Conservation (phyloP, 805 yeast genomes). For the Wickerhamiella kurtzmanii region DNA sequence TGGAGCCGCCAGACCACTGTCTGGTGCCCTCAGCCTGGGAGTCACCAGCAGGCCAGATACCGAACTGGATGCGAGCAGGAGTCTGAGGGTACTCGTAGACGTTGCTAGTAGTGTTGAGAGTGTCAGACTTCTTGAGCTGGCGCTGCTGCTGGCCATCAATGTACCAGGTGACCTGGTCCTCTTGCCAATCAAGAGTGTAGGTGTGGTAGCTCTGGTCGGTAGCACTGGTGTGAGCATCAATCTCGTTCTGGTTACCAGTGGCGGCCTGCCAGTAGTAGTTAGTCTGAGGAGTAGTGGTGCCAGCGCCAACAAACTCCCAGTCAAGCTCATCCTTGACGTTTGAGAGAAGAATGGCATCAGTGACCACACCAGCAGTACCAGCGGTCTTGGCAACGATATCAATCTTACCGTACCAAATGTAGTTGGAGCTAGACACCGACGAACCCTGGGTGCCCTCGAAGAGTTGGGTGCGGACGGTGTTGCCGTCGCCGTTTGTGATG, state of each 20-base stretch:
- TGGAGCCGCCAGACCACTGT: slow-evolving; percentile 76
- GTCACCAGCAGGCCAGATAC: slow-evolving; percentile 44
- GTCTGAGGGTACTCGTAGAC: slow-evolving; percentile 76
- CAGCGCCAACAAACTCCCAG: slow-evolving; percentile 71
- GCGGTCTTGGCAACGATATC: slow-evolving; percentile 59
- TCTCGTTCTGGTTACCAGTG: slow-evolving; percentile 51
- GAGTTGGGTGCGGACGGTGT: slow-evolving; percentile 54
- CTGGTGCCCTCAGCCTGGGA: slow-evolving; percentile 44
- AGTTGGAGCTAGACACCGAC: slow-evolving; percentile 64
- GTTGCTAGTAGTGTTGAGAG: slow-evolving; percentile 44
- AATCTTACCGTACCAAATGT: slow-evolving; percentile 80
- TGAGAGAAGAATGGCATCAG: slow-evolving; percentile 70
- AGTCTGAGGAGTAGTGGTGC: slow-evolving; percentile 52
- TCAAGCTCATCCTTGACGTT: slow-evolving; percentile 86
- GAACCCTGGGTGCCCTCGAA: slow-evolving; percentile 64
- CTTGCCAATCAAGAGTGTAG: slow-evolving; percentile 71
- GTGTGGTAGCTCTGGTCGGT: slow-evolving; percentile 61
- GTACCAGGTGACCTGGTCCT: slow-evolving; percentile 55
- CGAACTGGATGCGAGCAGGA: slow-evolving; percentile 70
- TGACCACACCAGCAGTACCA: slow-evolving; percentile 63
- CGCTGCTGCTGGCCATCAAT: slow-evolving; percentile 59
- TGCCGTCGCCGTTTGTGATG: slow-evolving; percentile 37
- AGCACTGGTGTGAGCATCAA: slow-evolving; percentile 28
- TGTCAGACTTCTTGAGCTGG: slow-evolving; percentile 42
- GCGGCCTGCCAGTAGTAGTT: slow-evolving; percentile 71